A percentile compares a stretch with the other conserved stretches of the same genome.
Evolutionary conservation across 225 moss, liverwort and hornwort genomes (phyloP).

Genomic region (Marchantia polymorpha): DNA sequence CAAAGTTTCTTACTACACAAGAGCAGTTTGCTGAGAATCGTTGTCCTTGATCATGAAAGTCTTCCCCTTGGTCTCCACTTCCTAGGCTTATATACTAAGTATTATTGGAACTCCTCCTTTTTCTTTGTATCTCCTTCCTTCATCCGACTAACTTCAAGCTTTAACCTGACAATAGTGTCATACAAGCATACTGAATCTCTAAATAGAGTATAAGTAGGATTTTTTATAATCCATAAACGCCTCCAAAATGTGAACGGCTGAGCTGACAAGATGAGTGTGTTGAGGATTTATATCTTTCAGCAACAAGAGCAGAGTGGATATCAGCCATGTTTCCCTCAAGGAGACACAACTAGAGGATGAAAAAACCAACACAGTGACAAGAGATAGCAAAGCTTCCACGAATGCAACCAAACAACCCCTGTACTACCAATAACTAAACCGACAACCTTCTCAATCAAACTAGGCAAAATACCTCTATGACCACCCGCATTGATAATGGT

Average conservation of each 20-base stretch:
- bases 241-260: conserved; percentile 95
- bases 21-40: conserved; percentile 49
- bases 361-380: conserved; percentile 88
- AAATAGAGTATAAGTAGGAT: conserved; percentile 86
- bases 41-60: conserved; percentile 66
- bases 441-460: conserved; percentile 91
- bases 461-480: conserved; percentile 89
- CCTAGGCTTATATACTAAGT: too few relatives aligned
- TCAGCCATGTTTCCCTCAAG: conserved; percentile 84
- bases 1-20: conserved; percentile 58
- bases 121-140: conserved; percentile 58
- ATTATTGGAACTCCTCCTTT: conserved; percentile 52
- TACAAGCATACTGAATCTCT: conserved; percentile 91
- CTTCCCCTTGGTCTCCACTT: conserved; percentile 63
- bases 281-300: conserved; percentile 81
- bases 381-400: conserved; percentile 81
- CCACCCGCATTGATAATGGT: conserved; percentile 97
- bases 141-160: conserved; percentile 69
- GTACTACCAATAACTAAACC: conserved; percentile 66
- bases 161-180: conserved; percentile 83
- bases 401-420: conserved; percentile 64
- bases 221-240: conserved; percentile 99
- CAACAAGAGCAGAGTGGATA: conserved; percentile 85
- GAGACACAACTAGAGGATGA: conserved; percentile 94
- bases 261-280: conserved; percentile 85